These are phyloP conservation scores for Colletotrichum echinochloae DNA, from an alignment of 2,329 filamentous ascomycete genomes.

Conservation along the genomic window DNA sequence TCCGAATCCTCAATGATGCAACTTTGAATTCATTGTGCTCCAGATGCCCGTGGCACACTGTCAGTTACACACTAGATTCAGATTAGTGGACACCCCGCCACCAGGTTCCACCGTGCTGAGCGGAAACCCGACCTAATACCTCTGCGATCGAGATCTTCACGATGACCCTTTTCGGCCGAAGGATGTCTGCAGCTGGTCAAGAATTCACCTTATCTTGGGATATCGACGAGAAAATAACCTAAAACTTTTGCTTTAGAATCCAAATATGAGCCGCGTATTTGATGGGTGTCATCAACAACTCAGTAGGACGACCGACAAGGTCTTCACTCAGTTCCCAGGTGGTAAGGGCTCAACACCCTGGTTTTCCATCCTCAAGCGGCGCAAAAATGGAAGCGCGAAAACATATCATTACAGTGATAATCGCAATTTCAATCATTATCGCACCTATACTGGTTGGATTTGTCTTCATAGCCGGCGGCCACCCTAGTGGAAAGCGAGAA, in stretches of 20 bases:
- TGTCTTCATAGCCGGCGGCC: conserved; percentile 42
- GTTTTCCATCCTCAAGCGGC: neutral
- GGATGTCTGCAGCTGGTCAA: too few relatives aligned
- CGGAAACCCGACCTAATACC: neutral
- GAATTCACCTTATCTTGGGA: too few relatives aligned
- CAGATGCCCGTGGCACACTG: neutral
- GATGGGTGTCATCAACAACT: too few relatives aligned
- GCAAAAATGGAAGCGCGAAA: too few relatives aligned
- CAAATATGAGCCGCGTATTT: neutral
- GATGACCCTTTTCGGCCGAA: neutral
- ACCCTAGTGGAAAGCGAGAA: conserved; percentile 44
- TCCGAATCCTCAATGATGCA: neutral
- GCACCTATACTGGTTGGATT: conserved; percentile 41
- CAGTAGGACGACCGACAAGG: conserved; percentile 44
- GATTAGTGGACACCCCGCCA: neutral
- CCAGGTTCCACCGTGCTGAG: neutral
- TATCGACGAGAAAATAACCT: rapidly evolving
- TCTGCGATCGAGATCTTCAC: neutral
- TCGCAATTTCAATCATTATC: conserved; percentile 41
- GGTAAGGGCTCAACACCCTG: conserved; percentile 43
- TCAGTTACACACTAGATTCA: neutral
- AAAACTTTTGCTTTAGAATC: too few relatives aligned
- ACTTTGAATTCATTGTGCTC: neutral
- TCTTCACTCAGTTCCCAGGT: conserved; percentile 43
- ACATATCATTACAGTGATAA: conserved; percentile 14